phyloP scores from a whole-genome alignment of 495 filamentous ascomycete species.

The Penicillium pulvis region DNA sequence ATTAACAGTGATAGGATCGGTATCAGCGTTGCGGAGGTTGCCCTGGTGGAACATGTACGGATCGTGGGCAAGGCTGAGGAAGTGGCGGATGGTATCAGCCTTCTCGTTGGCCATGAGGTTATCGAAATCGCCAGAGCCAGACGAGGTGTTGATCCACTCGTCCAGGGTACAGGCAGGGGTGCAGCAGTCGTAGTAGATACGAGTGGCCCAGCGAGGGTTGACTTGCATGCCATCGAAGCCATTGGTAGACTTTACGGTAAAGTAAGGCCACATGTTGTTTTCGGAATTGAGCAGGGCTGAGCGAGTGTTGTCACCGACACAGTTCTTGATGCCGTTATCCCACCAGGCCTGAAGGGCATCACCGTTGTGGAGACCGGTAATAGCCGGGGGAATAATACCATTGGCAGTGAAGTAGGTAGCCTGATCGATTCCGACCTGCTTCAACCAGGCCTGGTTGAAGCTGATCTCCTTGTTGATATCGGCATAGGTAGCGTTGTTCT shows the following conservation, averaged over 20 bases:
- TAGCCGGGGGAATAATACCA: constrained; percentile 64
- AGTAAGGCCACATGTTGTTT: constrained; percentile 58
- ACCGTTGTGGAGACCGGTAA: constrained; percentile 66
- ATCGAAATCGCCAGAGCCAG: constrained; percentile 49
- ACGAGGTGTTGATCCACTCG: constrained; percentile 64
- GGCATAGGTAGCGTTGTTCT: constrained; percentile 62
- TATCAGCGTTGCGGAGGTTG: constrained; percentile 57
- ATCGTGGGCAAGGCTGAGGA: constrained; percentile 57
- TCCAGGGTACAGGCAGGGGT: constrained; percentile 54
- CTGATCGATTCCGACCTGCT: constrained; percentile 48
- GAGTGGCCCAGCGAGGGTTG: constrained; percentile 62
- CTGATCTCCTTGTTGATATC: constrained; percentile 59
- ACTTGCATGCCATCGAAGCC: constrained; percentile 60
- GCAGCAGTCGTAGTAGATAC: constrained; percentile 68
- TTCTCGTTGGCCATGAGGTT: constrained; percentile 52
- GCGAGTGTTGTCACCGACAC: constrained; percentile 56
- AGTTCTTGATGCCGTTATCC: constrained; percentile 60
- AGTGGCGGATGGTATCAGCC: constrained; percentile 54
- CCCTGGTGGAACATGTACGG: constrained; percentile 57
- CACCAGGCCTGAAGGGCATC: constrained; percentile 61
- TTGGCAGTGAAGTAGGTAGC: constrained; percentile 46
- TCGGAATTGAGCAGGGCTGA: constrained; percentile 48
- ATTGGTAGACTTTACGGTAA: constrained; percentile 49
- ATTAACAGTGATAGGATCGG: constrained; percentile 52
- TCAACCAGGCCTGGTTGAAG: constrained; percentile 62